A percentile compares a stretch with the other conserved stretches of the same genome.
These are phyloP conservation scores for Solanum acaule DNA, from an alignment of 257 asterid species.

Conservation along the genomic window DNA sequence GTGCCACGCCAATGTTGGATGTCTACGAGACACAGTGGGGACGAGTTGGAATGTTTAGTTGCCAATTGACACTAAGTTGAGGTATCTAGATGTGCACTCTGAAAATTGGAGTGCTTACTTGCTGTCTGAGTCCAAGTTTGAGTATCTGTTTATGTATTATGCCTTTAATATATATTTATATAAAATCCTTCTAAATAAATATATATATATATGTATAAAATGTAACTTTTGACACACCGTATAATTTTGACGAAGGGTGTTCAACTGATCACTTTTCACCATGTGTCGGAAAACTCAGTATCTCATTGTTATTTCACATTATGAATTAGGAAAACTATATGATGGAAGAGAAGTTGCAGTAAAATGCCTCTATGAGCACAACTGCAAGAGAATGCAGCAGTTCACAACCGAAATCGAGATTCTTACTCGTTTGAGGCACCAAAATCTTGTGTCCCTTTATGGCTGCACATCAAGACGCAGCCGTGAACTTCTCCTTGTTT, in stretches of 20 bases:
- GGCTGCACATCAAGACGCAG: slow-evolving; percentile 2
- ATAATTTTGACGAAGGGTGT: not conserved
- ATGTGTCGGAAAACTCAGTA: not conserved
- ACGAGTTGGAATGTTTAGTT: not conserved
- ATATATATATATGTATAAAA: not conserved
- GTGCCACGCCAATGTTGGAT: not conserved
- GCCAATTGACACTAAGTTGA: not conserved
- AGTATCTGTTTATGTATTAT: not conserved
- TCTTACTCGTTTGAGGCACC: slow-evolving; percentile 1
- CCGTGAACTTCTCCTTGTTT: slow-evolving; percentile 7
- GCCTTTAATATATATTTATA: not conserved
- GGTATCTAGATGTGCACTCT: not conserved
- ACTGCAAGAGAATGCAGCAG: slow-evolving; percentile 4
- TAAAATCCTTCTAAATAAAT: too few species aligned
- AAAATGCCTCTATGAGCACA: slow-evolving; percentile 2
- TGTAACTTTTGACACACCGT: not conserved
- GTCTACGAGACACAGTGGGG: not conserved
- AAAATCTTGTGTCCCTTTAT: slow-evolving; percentile 2
- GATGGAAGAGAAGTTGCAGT: slow-evolving; percentile 8
- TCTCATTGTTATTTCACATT: not conserved
- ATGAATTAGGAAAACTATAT: not conserved
- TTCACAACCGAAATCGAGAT: not conserved
- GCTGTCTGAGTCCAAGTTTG: not conserved
- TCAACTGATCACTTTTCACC: not conserved
- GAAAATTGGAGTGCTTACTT: not conserved